Evolutionary conservation across 495 filamentous ascomycete genomes (phyloP).

Genomic region (Aspergillus heteromorphus): DNA sequence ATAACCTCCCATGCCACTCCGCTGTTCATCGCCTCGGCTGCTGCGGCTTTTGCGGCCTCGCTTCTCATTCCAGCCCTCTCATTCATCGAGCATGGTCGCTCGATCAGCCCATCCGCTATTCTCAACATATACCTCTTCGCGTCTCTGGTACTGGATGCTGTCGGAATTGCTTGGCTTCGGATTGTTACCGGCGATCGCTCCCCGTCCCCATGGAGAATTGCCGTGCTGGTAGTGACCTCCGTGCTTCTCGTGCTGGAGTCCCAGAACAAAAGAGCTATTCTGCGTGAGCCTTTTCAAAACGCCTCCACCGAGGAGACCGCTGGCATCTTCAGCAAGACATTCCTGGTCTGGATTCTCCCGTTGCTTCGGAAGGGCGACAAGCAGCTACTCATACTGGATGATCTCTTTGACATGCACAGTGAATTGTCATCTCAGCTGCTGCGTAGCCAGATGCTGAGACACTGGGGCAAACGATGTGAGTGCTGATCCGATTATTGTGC

Average conservation of each 20-base stretch:
- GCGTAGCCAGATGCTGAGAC: background rate
- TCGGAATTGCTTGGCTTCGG: background rate
- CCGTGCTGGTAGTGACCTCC: background rate
- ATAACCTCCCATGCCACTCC: background rate
- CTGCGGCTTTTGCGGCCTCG: background rate
- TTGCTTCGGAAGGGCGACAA: background rate
- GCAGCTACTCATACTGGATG: background rate
- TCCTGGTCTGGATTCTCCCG: background rate
- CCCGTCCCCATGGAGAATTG: background rate
- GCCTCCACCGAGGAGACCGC: background rate
- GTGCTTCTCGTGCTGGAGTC: background rate
- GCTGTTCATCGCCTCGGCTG: background rate
- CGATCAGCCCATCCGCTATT: background rate
- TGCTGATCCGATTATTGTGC: background rate
- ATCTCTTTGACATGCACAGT: background rate
- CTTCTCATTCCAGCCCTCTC: background rate
- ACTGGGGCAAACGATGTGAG: background rate
- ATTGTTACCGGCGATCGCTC: background rate
- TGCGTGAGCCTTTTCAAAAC: background rate
- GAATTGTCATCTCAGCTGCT: background rate
- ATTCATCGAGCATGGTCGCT: background rate
- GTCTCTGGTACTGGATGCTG: background rate
- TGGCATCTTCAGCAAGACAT: background rate
- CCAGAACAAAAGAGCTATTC: background rate
- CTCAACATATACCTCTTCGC: background rate